phyloP scores from a whole-genome alignment of 2,329 filamentous ascomycete species.

The Huntiella abstrusa region DNA sequence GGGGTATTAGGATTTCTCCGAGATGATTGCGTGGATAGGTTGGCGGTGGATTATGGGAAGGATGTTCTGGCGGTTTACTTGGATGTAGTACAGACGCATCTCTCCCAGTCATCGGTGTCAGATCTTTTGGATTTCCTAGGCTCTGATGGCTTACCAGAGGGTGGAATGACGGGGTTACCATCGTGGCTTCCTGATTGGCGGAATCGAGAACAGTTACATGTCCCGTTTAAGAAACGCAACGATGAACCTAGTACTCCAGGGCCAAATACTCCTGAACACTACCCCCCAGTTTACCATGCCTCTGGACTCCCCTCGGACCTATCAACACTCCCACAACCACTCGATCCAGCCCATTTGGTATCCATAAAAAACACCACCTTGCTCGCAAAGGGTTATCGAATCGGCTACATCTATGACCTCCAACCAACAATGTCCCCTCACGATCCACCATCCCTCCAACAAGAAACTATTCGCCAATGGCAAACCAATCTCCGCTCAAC shows the following conservation, averaged over 20 bases:
- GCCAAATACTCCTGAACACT: neutral
- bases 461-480: slow-evolving; percentile 8
- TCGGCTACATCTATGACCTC: slow-evolving; percentile 13
- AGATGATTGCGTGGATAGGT: slow-evolving; percentile 13
- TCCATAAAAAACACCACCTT: slow-evolving; percentile 9
- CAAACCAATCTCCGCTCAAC: slow-evolving; percentile 1
- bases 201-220: slow-evolving; percentile 11
- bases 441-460: neutral
- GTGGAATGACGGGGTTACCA: slow-evolving; percentile 13
- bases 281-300: slow-evolving; percentile 9
- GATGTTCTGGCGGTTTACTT: slow-evolving; percentile 14
- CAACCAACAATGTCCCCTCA: slow-evolving; percentile 10
- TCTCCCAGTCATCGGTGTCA: slow-evolving; percentile 9
- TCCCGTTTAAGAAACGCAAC: slow-evolving; percentile 11
- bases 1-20: slow-evolving; percentile 15
- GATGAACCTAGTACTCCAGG: too few species aligned
- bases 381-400: slow-evolving; percentile 12
- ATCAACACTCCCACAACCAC: neutral
- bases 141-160: slow-evolving; percentile 13
- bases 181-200: slow-evolving; percentile 13
- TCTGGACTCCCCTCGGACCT: slow-evolving; percentile 11
- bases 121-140: slow-evolving; percentile 11
- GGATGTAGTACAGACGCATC: slow-evolving; percentile 13
- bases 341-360: slow-evolving; percentile 1
- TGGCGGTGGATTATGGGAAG: slow-evolving; percentile 14